Base-by-base conservation (phyloP, 257 asterid species). In the Sherardia arvensis region DNA sequence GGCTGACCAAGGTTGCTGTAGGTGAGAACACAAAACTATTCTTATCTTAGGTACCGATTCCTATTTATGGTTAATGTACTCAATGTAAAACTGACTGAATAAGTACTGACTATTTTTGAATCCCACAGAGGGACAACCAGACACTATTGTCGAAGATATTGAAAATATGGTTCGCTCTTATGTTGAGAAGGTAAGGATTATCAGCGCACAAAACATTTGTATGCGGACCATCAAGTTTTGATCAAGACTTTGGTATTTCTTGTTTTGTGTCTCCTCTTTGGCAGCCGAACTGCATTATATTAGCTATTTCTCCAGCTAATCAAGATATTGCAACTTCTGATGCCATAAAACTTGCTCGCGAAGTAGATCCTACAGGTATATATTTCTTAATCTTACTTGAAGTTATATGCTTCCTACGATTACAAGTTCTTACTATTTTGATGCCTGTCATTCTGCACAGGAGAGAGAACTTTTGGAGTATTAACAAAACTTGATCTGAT, bases 261-360 rank as follows among this genome's bases (percentile, higher is more conserved):
- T 40, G 47, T 48, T 36, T 49, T 7, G n/a, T n/a, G n/a, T 66
- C 33, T 29, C 38, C 38, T 26, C 27, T 55, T 70, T 81, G 75
- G 38, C 80, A 91, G 98, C 92, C 92, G 64, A 91, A 83, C 81
- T 84, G 95, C 86, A 91, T 91, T 54, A 91, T 91, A 74, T 79
- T 91, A 87, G 98, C 98, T 1, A 91, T 91, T 72, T 91, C 98
- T 75, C 98, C 98, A 29, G 98, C 98, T 61, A 91, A 91, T 78
- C 98, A 91, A 82, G 98, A 91, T 78, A 91, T 91, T 55, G 98
- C 98, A 62, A 91, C 98, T 70, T 91, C 98, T 6, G 98, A 91
- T 77, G 98, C 98, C 59, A 91, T 91, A 77, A 91, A 91, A 79
- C 94, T 91, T 62, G 96, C 98, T 69, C 83, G 83, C 78, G 98